Evolutionary conservation across 148 eudicot species (phyloP).

Genomic region (Rhododendron ovatum): DNA sequence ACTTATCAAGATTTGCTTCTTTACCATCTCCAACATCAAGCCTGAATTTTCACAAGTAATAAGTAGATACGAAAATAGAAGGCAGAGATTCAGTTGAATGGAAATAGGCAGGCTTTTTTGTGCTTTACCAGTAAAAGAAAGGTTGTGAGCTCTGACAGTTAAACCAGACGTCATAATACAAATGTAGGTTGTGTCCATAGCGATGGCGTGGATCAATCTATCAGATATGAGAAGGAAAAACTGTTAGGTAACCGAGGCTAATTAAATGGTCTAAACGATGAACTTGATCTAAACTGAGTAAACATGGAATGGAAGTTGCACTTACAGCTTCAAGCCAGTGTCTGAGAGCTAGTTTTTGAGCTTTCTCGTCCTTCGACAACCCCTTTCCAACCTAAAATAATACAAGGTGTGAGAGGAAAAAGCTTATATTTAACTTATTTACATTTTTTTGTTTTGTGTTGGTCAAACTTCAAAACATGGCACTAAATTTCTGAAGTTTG

Average conservation of each 20-base stretch:
- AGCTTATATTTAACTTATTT: neutral
- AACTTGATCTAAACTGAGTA: neutral
- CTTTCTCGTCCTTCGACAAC: slow-evolving; percentile 29
- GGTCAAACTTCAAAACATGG: slow-evolving; percentile 11
- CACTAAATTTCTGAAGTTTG: neutral
- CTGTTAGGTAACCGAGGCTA: neutral
- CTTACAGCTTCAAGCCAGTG: slow-evolving; percentile 43
- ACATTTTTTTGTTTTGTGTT: neutral
- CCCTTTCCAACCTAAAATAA: slow-evolving; percentile 29
- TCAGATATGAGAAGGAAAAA: neutral
- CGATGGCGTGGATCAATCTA: slow-evolving; percentile 38
- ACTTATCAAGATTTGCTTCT: slow-evolving; percentile 23
- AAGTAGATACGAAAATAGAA: neutral
- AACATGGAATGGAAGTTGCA: neutral
- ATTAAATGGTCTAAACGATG: neutral
- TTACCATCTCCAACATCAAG: slow-evolving; percentile 33
- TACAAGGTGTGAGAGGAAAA: neutral
- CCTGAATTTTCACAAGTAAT: slow-evolving; percentile 15
- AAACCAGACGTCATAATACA: slow-evolving; percentile 27
- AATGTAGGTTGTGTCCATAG: slow-evolving; percentile 27
- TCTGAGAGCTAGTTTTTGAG: slow-evolving; percentile 20
- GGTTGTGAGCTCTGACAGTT: slow-evolving; percentile 29
- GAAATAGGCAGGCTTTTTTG: neutral
- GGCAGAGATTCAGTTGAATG: neutral
- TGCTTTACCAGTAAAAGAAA: slow-evolving; percentile 36